Conservation (phyloP, 805 yeast genomes). For the Barnettozyma populi region DNA sequence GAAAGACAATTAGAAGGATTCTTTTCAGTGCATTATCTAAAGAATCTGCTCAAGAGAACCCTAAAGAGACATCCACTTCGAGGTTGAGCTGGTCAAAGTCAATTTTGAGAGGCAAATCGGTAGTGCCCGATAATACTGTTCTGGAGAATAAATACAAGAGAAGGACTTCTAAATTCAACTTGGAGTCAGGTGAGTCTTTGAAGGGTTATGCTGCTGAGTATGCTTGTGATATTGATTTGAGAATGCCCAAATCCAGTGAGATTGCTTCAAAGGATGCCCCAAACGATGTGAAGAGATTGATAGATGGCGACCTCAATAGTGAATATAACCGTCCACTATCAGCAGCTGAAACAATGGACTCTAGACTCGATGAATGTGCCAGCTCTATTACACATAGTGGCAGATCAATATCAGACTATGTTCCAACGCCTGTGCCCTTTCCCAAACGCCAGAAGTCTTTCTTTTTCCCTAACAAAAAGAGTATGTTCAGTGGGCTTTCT, state of each 20-base stretch:
- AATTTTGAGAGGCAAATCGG: conserved; percentile 3
- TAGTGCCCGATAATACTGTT: neutral
- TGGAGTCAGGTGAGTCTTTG: conserved; percentile 24
- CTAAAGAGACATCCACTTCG: neutral
- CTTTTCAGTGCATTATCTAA: conserved; percentile 14
- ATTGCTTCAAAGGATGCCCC: conserved; percentile 5
- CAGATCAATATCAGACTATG: conserved; percentile 11
- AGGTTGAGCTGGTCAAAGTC: conserved; percentile 16
- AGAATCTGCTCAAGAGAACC: neutral
- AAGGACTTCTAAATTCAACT: conserved; percentile 8
- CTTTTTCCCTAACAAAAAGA: neutral
- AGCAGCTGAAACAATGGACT: neutral
- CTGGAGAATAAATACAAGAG: neutral
- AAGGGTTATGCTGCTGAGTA: conserved; percentile 18
- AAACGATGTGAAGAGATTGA: conserved; percentile 12
- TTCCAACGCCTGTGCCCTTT: conserved; percentile 15
- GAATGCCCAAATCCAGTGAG: conserved; percentile 8
- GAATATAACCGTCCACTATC: neutral
- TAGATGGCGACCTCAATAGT: neutral
- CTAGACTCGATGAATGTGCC: conserved; percentile 7
- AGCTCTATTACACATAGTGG: conserved; percentile 2
- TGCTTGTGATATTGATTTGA: conserved; percentile 9
- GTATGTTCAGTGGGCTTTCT: conserved; percentile 1
- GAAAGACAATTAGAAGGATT: conserved; percentile 16
- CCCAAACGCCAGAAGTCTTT: conserved; percentile 1